phyloP scores from a whole-genome alignment of 495 filamentous ascomycete genomes.

The Penicillium atrosanguineum region DNA sequence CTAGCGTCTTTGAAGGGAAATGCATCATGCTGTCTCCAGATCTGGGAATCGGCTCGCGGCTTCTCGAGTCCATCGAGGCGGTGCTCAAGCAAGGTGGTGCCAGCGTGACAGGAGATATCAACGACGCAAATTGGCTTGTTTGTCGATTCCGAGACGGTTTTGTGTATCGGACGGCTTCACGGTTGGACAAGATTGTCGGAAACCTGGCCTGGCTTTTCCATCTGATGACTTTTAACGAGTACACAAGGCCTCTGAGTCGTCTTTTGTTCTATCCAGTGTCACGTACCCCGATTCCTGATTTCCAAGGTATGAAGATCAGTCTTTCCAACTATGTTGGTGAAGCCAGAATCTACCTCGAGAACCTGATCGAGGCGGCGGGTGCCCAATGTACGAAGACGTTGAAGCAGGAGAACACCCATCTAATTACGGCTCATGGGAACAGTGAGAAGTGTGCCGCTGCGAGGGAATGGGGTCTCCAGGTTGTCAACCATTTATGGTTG shows the following conservation, averaged over 20 bases:
- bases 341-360: slow-evolving; percentile 89
- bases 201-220: slow-evolving; percentile 93
- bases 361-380: slow-evolving; percentile 77
- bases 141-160: slow-evolving; percentile 82
- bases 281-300: slow-evolving; percentile 71
- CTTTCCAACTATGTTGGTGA: slow-evolving; percentile 96
- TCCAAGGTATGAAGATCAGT: slow-evolving; percentile 72
- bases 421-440: slow-evolving; percentile 82
- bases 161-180: slow-evolving; percentile 74
- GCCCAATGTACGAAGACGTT: slow-evolving; percentile 88
- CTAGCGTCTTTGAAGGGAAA: slow-evolving; percentile 56
- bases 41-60: slow-evolving; percentile 61
- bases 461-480: slow-evolving; percentile 83
- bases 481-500: slow-evolving; percentile 94
- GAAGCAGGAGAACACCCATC: slow-evolving; percentile 90
- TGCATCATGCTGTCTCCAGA: slow-evolving; percentile 61
- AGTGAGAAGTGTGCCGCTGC: slow-evolving; percentile 93
- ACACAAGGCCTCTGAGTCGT: slow-evolving; percentile 75
- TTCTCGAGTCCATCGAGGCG: slow-evolving; percentile 63
- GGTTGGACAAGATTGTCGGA: slow-evolving; percentile 74
- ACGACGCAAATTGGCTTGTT: slow-evolving; percentile 75
- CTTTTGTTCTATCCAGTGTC: slow-evolving; percentile 89
- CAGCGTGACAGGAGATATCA: slow-evolving; percentile 60
- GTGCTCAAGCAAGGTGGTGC: slow-evolving; percentile 71
- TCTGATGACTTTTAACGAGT: slow-evolving; percentile 82